These are phyloP conservation scores for Fomitopsis pinicola DNA, from an alignment of 1,284 basidiomycete species.

Conservation along the genomic window DNA sequence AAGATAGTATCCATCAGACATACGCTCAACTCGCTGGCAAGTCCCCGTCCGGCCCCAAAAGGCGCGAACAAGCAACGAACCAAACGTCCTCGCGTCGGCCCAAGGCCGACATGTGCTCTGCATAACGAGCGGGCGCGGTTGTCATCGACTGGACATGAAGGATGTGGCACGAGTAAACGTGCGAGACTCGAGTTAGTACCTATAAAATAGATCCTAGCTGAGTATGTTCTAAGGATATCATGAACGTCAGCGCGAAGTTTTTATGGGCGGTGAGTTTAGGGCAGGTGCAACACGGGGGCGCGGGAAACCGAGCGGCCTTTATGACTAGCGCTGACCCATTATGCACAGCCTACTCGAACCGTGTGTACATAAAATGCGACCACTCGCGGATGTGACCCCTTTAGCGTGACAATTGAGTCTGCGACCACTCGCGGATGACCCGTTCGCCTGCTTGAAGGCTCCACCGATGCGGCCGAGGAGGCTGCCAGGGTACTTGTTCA, in stretches of 20 bases:
- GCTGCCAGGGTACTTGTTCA: too few species aligned
- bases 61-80: conserved; percentile 20
- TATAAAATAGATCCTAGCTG: conserved; percentile 87
- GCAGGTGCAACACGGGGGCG: not conserved
- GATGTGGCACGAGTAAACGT: conserved; percentile 82
- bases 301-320: too few species aligned
- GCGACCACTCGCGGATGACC: too few species aligned
- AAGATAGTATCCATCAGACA: conserved; percentile 16
- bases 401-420: too few species aligned
- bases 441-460: too few species aligned
- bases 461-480: too few species aligned
- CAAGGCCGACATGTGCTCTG: conserved; percentile 63
- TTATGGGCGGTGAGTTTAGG: conserved; percentile 4
- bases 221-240: conserved; percentile 71
- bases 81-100: conserved; percentile 74
- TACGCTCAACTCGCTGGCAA: conserved; percentile 7
- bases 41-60: not conserved
- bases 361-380: too few species aligned
- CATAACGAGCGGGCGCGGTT: conserved; percentile 64
- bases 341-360: too few species aligned
- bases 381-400: too few species aligned
- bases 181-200: conserved; percentile 86
- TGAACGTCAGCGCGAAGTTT: not conserved
- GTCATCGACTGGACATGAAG: conserved; percentile 81
- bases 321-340: too few species aligned